A percentile compares a stretch with the other conserved stretches of the same genome.
Evolutionary conservation across 192 early-diverging fungal genomes (phyloP).

Genomic region (Linnemannia schmuckeri): DNA sequence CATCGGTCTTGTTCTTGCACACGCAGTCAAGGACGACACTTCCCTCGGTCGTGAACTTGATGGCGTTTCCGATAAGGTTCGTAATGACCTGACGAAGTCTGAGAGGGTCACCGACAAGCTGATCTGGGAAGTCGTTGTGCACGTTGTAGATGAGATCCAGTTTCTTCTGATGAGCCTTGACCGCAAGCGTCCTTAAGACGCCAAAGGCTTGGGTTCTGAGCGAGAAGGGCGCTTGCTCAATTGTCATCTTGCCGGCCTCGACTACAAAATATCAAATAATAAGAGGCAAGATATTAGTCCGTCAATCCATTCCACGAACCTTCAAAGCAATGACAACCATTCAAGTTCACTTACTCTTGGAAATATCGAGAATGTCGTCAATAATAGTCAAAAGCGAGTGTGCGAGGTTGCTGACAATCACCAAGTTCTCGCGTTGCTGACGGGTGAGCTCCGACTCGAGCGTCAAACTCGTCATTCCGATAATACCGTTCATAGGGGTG

Average conservation of each 20-base stretch:
- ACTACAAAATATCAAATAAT: constrained; percentile 49
- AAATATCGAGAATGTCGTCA: constrained; percentile 89
- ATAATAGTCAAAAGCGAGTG: constrained; percentile 83
- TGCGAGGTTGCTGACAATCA: constrained; percentile 80
- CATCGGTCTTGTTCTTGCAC: constrained; percentile 44
- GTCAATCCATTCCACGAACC: neutral
- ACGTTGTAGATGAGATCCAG: constrained; percentile 76
- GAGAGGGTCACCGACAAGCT: constrained; percentile 80
- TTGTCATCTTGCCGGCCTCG: constrained; percentile 86
- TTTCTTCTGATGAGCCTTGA: constrained; percentile 82
- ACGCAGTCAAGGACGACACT: constrained; percentile 73
- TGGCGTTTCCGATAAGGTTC: constrained; percentile 86
- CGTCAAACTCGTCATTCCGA: constrained; percentile 80
- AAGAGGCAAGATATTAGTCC: neutral
- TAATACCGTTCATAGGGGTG: constrained; percentile 89
- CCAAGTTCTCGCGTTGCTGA: constrained; percentile 84
- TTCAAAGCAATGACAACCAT: neutral
- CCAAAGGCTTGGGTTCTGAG: constrained; percentile 72
- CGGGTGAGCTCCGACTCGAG: constrained; percentile 84
- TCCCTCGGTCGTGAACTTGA: constrained; percentile 88
- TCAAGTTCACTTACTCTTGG: constrained; percentile 65
- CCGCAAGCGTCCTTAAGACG: constrained; percentile 78
- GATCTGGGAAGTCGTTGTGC: constrained; percentile 77
- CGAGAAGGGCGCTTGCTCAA: constrained; percentile 80
- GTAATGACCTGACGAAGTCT: constrained; percentile 85